A percentile compares a stretch with the other conserved stretches of the same genome.
Conservation (phyloP, 2,329 filamentous ascomycete genomes). For the Trichoderma sp. region DNA sequence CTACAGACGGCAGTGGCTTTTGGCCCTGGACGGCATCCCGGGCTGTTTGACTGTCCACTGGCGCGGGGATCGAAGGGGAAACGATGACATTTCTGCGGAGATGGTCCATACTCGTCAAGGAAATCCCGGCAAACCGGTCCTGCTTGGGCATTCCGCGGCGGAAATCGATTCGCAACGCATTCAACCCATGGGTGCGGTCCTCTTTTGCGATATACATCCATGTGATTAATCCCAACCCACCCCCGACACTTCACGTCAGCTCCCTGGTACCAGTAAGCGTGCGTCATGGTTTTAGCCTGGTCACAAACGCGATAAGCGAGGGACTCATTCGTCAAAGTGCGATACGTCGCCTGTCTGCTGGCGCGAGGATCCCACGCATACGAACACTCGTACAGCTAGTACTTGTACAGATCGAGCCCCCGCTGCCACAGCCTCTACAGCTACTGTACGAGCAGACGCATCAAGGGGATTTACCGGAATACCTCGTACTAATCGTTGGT, state of each 20-base stretch:
- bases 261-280: constrained; percentile 5
- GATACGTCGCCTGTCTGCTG: background rate
- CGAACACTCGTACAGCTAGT: background rate
- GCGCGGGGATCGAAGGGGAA: background rate
- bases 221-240: constrained; percentile 1
- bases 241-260: background rate
- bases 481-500: constrained; percentile 4
- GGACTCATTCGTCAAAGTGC: constrained; percentile 2
- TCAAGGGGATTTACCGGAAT: background rate
- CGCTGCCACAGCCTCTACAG: background rate
- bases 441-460: background rate
- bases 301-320: constrained; percentile 26
- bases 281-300: constrained; percentile 12
- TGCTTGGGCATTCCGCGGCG: background rate
- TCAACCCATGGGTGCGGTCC: background rate
- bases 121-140: background rate
- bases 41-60: background rate
- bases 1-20: constrained; percentile 13
- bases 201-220: background rate
- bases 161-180: background rate
- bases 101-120: background rate
- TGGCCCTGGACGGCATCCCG: background rate
- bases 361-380: background rate
- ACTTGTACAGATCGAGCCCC: background rate
- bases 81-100: background rate